phyloP scores from a whole-genome alignment of 1,139 yeast species.

The Lodderomyces jiufengensis region DNA sequence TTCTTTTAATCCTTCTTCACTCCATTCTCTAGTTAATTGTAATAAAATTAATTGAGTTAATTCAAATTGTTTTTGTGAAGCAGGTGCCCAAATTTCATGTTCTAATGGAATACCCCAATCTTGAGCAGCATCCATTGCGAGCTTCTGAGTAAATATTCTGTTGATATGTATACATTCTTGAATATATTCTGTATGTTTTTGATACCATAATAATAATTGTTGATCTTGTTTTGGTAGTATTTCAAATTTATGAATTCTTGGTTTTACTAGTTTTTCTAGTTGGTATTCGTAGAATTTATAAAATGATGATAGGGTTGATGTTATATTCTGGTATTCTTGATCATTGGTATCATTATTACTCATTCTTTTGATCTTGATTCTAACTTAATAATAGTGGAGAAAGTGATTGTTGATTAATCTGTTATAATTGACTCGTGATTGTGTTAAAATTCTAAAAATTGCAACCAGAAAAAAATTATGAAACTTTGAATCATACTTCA shows the following conservation, averaged over 20 bases:
- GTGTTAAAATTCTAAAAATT: too few species aligned
- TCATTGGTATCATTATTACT: conserved; percentile 15
- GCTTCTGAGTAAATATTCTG: conserved; percentile 40
- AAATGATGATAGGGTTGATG: conserved; percentile 38
- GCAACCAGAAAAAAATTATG: too few species aligned
- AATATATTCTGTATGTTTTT: conserved; percentile 41
- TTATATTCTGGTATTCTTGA: conserved; percentile 38
- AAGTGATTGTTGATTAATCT: too few species aligned
- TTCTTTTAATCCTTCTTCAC: conserved; percentile 55
- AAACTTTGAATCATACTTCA: too few species aligned
- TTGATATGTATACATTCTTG: conserved; percentile 48
- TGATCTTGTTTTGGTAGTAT: conserved; percentile 40
- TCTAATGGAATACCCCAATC: conserved; percentile 54
- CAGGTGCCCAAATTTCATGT: conserved; percentile 43
- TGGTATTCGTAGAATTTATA: conserved; percentile 35
- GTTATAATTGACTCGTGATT: too few species aligned
- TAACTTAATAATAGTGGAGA: not conserved
- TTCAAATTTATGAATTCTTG: conserved; percentile 27
- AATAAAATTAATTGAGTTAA: conserved; percentile 60
- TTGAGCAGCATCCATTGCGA: conserved; percentile 46
- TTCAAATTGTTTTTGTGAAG: conserved; percentile 48
- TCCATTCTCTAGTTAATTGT: conserved; percentile 78
- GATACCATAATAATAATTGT: conserved; percentile 50
- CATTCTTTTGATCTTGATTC: not conserved
- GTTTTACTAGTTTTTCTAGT: conserved; percentile 31